Evolutionary conservation across 225 moss, liverwort and hornwort species (phyloP).

Genomic region (Straminergon stramineum): DNA sequence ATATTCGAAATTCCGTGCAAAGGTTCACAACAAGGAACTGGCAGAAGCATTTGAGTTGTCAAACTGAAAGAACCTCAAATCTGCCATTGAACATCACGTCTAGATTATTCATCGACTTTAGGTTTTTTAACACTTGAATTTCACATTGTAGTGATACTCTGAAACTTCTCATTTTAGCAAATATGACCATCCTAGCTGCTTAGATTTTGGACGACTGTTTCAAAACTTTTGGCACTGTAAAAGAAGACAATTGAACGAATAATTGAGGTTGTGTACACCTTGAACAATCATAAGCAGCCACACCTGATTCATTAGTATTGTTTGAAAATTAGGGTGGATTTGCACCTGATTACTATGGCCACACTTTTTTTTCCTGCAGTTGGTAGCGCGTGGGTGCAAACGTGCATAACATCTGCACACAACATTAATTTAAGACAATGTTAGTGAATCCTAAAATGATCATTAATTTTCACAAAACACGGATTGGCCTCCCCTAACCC

Average conservation of each 20-base stretch:
- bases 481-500: not conserved
- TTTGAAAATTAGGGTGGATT: not conserved
- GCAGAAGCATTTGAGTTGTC: not conserved
- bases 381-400: slow-evolving; percentile 67
- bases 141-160: not conserved
- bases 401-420: slow-evolving; percentile 70
- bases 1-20: not conserved
- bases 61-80: not conserved
- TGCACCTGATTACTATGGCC: slow-evolving; percentile 73
- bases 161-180: not conserved
- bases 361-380: slow-evolving; percentile 81
- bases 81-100: not conserved
- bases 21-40: not conserved
- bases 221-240: not conserved
- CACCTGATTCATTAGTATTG: not conserved
- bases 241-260: not conserved
- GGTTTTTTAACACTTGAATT: not conserved
- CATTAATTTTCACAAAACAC: not conserved
- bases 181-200: no score
- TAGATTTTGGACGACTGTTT: not conserved
- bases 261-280: not conserved
- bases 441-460: not conserved
- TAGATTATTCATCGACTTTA: not conserved
- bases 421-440: not conserved
- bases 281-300: not conserved